These are phyloP conservation scores for Irpex rosettiformis DNA, from an alignment of 1,284 basidiomycete species.

Conservation along the genomic window DNA sequence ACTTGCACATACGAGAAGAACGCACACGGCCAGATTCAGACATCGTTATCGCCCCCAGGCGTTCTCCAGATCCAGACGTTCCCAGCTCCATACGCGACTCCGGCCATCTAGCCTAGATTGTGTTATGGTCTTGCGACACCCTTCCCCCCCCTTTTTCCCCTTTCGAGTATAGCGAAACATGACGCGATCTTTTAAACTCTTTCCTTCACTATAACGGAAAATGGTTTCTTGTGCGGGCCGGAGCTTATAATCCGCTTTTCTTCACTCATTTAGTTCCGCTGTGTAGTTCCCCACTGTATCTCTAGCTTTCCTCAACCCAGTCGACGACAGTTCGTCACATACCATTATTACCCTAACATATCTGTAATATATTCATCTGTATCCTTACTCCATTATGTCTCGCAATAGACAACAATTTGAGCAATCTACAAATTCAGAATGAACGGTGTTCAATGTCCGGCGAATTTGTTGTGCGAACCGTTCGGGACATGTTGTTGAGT, in stretches of 20 bases:
- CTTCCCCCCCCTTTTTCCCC: not conserved
- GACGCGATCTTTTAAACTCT: not conserved
- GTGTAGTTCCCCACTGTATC: conserved; percentile 16
- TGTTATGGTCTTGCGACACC: not conserved
- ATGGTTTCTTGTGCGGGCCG: not conserved
- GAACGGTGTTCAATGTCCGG: not conserved
- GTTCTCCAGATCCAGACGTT: conserved; percentile 8
- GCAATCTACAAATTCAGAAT: not conserved
- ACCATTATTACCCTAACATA: conserved; percentile 10
- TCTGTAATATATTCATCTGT: conserved; percentile 6
- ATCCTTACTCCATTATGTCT: conserved; percentile 7
- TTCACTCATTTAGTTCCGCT: not conserved
- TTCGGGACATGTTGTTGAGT: too few relatives aligned
- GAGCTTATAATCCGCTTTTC: not conserved
- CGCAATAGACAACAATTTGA: not conserved
- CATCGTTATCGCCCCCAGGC: conserved; percentile 6
- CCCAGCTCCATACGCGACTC: conserved; percentile 12
- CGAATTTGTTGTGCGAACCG: too few relatives aligned
- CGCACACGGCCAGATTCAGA: conserved; percentile 8
- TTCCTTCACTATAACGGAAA: not conserved
- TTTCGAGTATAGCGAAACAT: not conserved
- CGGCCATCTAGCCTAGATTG: conserved; percentile 7
- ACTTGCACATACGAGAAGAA: not conserved
- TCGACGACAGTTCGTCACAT: not conserved
- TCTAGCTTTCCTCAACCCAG: conserved; percentile 3